These are phyloP conservation scores for Solanum raphanifolium DNA, from an alignment of 257 asterid species.

Conservation along the genomic window DNA sequence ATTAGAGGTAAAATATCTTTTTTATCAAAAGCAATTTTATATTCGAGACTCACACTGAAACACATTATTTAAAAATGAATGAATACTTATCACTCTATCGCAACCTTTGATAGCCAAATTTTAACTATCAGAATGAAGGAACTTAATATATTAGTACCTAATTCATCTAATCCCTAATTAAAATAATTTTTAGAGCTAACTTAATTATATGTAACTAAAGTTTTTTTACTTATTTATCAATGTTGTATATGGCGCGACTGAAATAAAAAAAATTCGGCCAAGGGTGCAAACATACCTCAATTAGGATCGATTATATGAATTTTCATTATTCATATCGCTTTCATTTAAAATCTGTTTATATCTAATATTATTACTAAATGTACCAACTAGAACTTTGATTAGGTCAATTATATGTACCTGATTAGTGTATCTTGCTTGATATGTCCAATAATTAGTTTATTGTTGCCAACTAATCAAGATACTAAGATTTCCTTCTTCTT, in stretches of 20 bases:
- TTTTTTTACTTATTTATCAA: background rate
- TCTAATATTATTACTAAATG: background rate
- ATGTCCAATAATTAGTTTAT: background rate
- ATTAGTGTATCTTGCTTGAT: background rate
- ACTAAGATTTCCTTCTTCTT: background rate
- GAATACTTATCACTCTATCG: too few species aligned
- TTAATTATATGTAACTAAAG: background rate
- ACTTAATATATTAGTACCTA: background rate
- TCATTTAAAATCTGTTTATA: too few species aligned
- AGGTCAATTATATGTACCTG: background rate
- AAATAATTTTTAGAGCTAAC: background rate
- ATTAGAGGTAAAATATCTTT: background rate
- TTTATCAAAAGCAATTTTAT: background rate
- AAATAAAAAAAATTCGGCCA: background rate
- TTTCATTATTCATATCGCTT: too few species aligned
- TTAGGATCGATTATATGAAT: too few species aligned
- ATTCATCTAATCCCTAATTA: background rate
- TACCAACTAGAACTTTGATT: background rate
- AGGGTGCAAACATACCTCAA: background rate
- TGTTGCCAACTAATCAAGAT: background rate
- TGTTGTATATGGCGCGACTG: background rate
- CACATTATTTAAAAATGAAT: background rate
- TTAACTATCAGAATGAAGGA: background rate
- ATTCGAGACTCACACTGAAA: accelerated
- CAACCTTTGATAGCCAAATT: background rate